Evolutionary conservation across 768 basidiomycete species (phyloP), one percentile per base, ranked within the genome.

Genomic region (Tricholoma furcatifolium): DNA sequence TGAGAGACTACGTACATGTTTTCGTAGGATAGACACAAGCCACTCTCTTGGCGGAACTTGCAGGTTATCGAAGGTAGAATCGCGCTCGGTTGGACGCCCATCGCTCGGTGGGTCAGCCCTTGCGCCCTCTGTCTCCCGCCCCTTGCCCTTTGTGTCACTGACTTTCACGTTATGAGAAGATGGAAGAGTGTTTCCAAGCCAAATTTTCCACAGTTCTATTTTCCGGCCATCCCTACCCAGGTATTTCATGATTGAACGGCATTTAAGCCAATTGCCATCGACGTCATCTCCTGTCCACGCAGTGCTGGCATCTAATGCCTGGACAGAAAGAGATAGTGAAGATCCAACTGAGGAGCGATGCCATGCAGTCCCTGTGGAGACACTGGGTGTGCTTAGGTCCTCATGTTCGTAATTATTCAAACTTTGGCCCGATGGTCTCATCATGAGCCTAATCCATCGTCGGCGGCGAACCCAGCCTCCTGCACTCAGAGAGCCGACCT

Each of bases 361-460:
- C 47, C 46, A 23, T 7, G 27, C 35, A 2, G 47, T 41, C 35
- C 36, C 36, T 18, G 41, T 46, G 2, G 49, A 47, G 18, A 53
- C n/a, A 11, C 32, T 53, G 12, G 43, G 32, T 12, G 53, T 30
- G 35, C 39, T 51, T 42, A 47, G 42, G 21, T 44, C 57, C 30
- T 40, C 47, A 39, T 24, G 8, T 43, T 50, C 44, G 43, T 68
- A 55, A 36, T 55, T 48, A 38, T 62, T 54, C 56, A 44, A 21
- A 41, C 38, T 46, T 50, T 18, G 53, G 48, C 27, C 7, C 27
- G 49, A 45, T 3, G 88, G 86, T 12, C 85, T 78, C 74, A 90
- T 80, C 91, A 93, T 93, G 23, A 93, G 74, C 44, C 91, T 78
- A 31, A 93, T 71, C 91, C 91, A 93, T n/a, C 87, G 74, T 43